Conservation (phyloP, 2,329 filamentous ascomycete species). For the Phialocephala subalpina region DNA sequence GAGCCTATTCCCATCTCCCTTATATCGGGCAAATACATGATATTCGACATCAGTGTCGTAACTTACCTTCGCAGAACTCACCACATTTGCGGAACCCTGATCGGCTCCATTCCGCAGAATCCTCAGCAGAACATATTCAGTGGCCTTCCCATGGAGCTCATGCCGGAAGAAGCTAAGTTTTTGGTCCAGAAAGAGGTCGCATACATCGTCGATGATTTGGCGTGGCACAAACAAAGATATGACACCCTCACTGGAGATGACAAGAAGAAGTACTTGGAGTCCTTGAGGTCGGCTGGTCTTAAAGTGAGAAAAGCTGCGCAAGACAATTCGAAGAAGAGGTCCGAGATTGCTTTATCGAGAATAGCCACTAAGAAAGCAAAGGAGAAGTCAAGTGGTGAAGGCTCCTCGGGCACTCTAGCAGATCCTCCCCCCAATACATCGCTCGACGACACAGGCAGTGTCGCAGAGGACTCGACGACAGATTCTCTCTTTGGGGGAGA, state of each 20-base stretch:
- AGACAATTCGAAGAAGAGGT: conserved; percentile 33
- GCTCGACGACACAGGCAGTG: conserved; percentile 10
- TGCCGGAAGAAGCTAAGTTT: conserved; percentile 86
- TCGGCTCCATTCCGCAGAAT: conserved; percentile 88
- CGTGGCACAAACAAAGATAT: conserved; percentile 73
- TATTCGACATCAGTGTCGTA: conserved; percentile 87
- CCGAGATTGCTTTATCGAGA: conserved; percentile 38
- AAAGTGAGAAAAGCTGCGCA: conserved; percentile 53
- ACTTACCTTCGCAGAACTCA: conserved; percentile 80
- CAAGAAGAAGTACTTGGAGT: conserved; percentile 69
- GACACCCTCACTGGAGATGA: conserved; percentile 63
- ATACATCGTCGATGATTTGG: conserved; percentile 81
- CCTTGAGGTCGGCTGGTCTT: conserved; percentile 53
- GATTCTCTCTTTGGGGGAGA: conserved; percentile 35
- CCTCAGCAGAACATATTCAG: conserved; percentile 96
- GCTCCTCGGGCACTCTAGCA: conserved; percentile 4
- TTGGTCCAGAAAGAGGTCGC: conserved; percentile 80
- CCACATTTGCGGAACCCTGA: conserved; percentile 85
- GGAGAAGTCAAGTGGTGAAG: conserved; percentile 17
- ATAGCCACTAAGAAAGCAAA: conserved; percentile 36
- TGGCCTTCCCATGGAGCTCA: conserved; percentile 86
- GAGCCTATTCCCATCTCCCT: conserved; percentile 81
- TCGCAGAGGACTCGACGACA: conserved; percentile 20
- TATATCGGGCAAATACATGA: conserved; percentile 81
- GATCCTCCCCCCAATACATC: conserved; percentile 16